Evolutionary conservation across 305 asterid genomes (phyloP).

Genomic region (Petunia hybrid): DNA sequence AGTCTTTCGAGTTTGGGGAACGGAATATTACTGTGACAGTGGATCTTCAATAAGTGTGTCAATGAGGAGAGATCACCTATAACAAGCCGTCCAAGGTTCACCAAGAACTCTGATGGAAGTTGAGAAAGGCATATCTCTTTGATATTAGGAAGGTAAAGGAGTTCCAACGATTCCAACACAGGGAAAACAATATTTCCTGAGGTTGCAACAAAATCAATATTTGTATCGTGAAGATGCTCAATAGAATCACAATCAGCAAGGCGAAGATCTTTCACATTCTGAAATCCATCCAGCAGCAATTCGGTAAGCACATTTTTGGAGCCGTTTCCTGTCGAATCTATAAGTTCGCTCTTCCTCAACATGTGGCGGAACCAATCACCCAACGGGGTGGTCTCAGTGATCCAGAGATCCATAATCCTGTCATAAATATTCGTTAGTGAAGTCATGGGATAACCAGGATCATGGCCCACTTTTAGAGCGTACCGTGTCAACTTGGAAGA

Average conservation of each 20-base stretch:
- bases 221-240: too few relatives aligned
- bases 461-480: too few relatives aligned
- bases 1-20: constrained; percentile 33
- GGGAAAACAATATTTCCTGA: constrained; percentile 29
- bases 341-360: constrained; percentile 35
- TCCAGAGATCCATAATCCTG: constrained; percentile 34
- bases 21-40: constrained; percentile 26
- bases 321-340: constrained; percentile 36
- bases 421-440: background rate
- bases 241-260: constrained; percentile 11
- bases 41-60: background rate
- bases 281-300: constrained; percentile 17
- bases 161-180: constrained; percentile 28
- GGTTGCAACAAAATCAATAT: too few relatives aligned
- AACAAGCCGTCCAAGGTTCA: too few relatives aligned
- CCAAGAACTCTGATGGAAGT: too few relatives aligned
- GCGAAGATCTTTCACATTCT: constrained; percentile 30
- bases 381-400: constrained; percentile 6
- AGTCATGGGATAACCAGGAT: background rate
- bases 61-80: too few relatives aligned
- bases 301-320: constrained; percentile 17
- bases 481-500: too few relatives aligned
- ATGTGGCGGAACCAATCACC: constrained; percentile 28
- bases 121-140: too few relatives aligned
- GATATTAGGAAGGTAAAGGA: too few relatives aligned